Evolutionary conservation across 768 basidiomycete genomes (phyloP).

Genomic region (Cystofilobasidium bisporidii): DNA sequence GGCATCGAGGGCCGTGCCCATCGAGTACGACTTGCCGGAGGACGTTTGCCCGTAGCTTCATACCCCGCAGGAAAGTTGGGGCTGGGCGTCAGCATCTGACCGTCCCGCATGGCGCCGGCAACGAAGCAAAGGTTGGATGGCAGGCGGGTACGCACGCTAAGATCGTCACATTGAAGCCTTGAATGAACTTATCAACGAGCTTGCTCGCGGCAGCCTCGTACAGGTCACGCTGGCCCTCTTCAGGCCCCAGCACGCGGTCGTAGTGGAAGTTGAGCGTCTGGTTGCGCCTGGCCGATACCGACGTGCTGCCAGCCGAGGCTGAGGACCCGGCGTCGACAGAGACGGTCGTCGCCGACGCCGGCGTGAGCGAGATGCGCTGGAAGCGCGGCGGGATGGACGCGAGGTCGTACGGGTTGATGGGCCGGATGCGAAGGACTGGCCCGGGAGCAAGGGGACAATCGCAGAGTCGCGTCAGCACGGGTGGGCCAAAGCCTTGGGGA

Average conservation of each 20-base stretch:
- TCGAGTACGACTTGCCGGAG: conserved; percentile 93
- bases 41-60: conserved; percentile 77
- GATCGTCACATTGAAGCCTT: conserved; percentile 95
- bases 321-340: conserved; percentile 57
- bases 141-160: conserved; percentile 74
- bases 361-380: conserved; percentile 78
- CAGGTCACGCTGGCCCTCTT: conserved; percentile 71
- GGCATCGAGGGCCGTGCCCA: conserved; percentile 62
- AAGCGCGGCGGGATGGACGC: conserved; percentile 80
- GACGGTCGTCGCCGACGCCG: conserved; percentile 61
- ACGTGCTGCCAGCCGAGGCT: conserved; percentile 28
- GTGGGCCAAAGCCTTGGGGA: too few species aligned
- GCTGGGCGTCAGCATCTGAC: background rate
- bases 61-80: too few species aligned
- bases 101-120: too few species aligned
- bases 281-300: conserved; percentile 45
- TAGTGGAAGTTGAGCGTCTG: conserved; percentile 66
- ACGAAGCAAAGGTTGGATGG: too few species aligned
- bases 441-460: background rate
- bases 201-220: conserved; percentile 68
- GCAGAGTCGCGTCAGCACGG: too few species aligned
- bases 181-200: conserved; percentile 73
- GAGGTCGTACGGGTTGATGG: conserved; percentile 71
- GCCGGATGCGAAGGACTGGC: conserved; percentile 75
- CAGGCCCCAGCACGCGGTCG: conserved; percentile 86